Conservation (phyloP, 768 basidiomycete genomes). For the Agrocybe praecox region DNA sequence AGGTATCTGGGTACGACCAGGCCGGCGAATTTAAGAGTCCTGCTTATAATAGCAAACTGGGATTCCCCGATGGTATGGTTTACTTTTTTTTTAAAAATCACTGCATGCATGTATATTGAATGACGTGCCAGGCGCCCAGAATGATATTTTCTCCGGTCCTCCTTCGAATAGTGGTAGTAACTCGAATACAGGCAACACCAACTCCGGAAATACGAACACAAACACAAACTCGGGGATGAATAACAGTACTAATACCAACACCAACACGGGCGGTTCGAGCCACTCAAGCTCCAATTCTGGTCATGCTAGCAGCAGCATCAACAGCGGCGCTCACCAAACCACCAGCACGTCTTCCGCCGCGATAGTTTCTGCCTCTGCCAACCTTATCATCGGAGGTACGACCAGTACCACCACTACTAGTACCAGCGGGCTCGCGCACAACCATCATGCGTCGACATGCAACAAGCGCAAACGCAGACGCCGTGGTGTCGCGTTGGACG, state of each 20-base stretch:
- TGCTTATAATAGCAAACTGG: slow-evolving; percentile 50
- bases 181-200: not conserved
- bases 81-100: not conserved
- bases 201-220: slow-evolving; percentile 1
- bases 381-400: not conserved
- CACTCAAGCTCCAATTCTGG: not conserved
- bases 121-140: slow-evolving; percentile 37
- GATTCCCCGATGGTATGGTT: slow-evolving; percentile 45
- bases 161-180: slow-evolving; percentile 1
- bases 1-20: slow-evolving; percentile 41
- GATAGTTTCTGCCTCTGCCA: not conserved
- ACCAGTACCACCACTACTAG: not conserved
- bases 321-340: not conserved
- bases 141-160: slow-evolving; percentile 41
- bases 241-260: not conserved
- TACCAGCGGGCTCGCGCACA: not conserved
- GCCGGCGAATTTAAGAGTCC: slow-evolving; percentile 44
- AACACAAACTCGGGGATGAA: not conserved
- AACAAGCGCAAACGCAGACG: slow-evolving; percentile 7
- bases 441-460: slow-evolving; percentile 10
- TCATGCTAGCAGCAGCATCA: not conserved
- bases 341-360: not conserved
- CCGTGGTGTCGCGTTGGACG: not conserved
- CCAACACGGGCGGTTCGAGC: not conserved
- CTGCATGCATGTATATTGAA: not conserved